phyloP scores from a whole-genome alignment of 75 land plant genomes.

The Pinus tabuliformis region DNA sequence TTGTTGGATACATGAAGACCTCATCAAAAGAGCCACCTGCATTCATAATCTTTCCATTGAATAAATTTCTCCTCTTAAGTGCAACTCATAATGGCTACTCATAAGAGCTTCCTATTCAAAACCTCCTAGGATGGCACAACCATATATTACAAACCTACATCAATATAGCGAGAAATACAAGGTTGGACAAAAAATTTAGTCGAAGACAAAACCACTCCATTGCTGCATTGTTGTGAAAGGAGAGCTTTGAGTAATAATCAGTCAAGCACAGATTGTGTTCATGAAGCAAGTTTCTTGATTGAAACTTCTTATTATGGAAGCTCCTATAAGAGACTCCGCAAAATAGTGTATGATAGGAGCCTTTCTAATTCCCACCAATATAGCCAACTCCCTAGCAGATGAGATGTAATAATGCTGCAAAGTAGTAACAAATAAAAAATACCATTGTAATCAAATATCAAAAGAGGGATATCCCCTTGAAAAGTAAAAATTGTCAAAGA shows the following conservation, averaged over 20 bases:
- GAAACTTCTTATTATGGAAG: slow-evolving; percentile 72
- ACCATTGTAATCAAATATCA: neutral
- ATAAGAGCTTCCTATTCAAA: too few relatives aligned
- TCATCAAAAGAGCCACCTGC: too few relatives aligned
- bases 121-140: too few relatives aligned
- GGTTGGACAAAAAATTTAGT: slow-evolving; percentile 56
- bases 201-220: slow-evolving; percentile 86
- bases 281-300: slow-evolving; percentile 63
- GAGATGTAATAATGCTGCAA: slow-evolving; percentile 72
- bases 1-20: too few relatives aligned
- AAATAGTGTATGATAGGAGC: slow-evolving; percentile 84
- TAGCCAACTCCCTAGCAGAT: slow-evolving; percentile 78
- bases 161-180: slow-evolving; percentile 46
- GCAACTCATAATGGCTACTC: too few relatives aligned
- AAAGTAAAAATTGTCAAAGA: neutral
- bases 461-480: too few relatives aligned
- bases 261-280: slow-evolving; percentile 22
- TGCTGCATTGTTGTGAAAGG: slow-evolving; percentile 57
- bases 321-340: slow-evolving; percentile 68
- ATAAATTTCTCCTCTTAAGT: too few relatives aligned
- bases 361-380: slow-evolving; percentile 49
- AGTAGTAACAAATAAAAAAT: neutral
- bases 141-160: slow-evolving; percentile 3
- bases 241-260: slow-evolving; percentile 54
- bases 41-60: too few relatives aligned